Base-by-base conservation (phyloP, 2,329 filamentous ascomycete genomes). In the Fonsecaea multimorphosa region DNA sequence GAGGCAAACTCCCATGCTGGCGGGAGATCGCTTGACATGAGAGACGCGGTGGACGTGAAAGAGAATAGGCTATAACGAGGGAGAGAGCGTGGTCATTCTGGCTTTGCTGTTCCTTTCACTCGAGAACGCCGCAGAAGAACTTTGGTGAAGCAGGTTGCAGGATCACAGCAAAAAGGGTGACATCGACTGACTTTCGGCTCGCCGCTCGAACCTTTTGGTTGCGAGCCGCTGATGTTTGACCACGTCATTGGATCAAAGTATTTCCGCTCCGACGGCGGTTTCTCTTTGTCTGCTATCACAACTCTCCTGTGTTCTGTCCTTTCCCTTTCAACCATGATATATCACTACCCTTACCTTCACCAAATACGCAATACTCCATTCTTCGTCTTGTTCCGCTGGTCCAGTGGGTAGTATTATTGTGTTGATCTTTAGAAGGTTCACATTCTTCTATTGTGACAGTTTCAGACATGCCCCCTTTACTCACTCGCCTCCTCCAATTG, bases 1-100 rank as follows among this genome's bases (percentile, higher is more conserved):
- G 58, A 71, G 66, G 61, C 71, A 72, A 55, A 61, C 68, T 54
- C 72, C 72, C 72, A 73, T 73, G 14, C 19, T 67, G 46, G 40
- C 44, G 44, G n/a, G 44, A 36, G 29, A 51, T 49, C 31, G 40
- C 19, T 38, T 60, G 58, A 34, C 58, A 60, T 60, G 44, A 52
- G 58, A 46, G 1, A 31, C 27, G 8, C 9, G 9, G 16, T 1
- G 12, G 40, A n/a, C 3, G n/a, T 19, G 7, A 24, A 49, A 12
- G 44, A 49, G 19, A 11, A 49, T 12, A 24, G 44, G 19, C 44
- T 49, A 49, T 49, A 22, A 49, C 19, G 24, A 52, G 2, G 8
- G 51, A 54, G 24, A n/a, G 51, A 31, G 51, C 51, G 51, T 34
- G 51, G 5, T 31, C 51, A 54, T 54, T 32, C n/a, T 54, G 31